Conservation (phyloP, 1,284 basidiomycete species). For the Puccinia polysora region DNA sequence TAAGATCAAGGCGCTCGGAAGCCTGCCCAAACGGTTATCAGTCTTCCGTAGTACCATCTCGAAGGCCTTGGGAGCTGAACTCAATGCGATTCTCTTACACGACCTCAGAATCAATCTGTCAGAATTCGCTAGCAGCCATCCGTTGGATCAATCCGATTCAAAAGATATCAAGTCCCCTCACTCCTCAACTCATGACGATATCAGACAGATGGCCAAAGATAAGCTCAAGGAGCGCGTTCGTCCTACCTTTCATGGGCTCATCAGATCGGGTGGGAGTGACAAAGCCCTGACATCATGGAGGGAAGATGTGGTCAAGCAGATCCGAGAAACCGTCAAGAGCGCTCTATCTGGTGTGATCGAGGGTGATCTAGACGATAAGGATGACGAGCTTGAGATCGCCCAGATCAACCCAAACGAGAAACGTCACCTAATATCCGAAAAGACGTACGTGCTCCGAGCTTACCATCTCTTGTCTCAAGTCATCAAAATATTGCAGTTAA, state of each 20-base stretch:
- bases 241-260: conserved; percentile 69
- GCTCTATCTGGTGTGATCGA: conserved; percentile 31
- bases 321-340: conserved; percentile 61
- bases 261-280: conserved; percentile 68
- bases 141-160: conserved; percentile 8
- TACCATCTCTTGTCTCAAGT: conserved; percentile 46
- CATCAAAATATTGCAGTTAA: conserved; percentile 35
- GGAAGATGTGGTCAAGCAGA: conserved; percentile 66
- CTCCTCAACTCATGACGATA: conserved; percentile 6
- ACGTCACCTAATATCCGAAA: conserved; percentile 30
- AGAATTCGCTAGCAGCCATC: conserved; percentile 11
- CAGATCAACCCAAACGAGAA: conserved; percentile 18
- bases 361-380: conserved; percentile 34
- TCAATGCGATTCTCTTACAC: conserved; percentile 27
- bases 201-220: conserved; percentile 8
- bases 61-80: conserved; percentile 31
- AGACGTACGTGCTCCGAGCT: conserved; percentile 50
- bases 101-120: conserved; percentile 31
- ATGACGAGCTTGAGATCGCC: conserved; percentile 15
- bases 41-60: conserved; percentile 29
- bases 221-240: conserved; percentile 61
- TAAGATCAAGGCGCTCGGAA: conserved; percentile 14
- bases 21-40: not conserved
- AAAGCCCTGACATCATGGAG: conserved; percentile 70
- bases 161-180: conserved; percentile 10